Evolutionary conservation across 1,284 basidiomycete species (phyloP).

Genomic region (Ceratobasidium sp.): DNA sequence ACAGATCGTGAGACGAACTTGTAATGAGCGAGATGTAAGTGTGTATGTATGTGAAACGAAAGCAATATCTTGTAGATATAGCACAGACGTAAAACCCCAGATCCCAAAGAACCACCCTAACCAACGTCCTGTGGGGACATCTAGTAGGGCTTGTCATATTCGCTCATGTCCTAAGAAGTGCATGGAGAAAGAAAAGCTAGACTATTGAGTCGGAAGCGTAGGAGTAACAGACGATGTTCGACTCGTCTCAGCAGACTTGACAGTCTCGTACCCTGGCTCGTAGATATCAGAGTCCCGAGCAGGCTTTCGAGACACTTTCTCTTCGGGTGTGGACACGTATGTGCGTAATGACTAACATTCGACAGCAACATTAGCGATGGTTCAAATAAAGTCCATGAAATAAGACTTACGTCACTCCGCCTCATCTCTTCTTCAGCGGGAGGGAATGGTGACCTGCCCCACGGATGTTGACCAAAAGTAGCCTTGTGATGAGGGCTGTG

Average conservation of each 20-base stretch:
- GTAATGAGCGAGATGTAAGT: neutral
- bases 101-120: neutral
- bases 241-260: constrained; percentile 2
- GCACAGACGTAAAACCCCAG: neutral
- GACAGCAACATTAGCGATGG: too few relatives aligned
- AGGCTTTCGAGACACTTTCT: neutral
- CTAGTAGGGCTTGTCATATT: neutral
- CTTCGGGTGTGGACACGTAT: neutral
- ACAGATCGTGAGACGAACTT: neutral
- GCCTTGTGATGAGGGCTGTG: constrained; percentile 9
- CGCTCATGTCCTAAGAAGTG: neutral
- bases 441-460: constrained; percentile 6
- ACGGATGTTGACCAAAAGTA: constrained; percentile 13
- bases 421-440: neutral
- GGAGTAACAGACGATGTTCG: constrained; percentile 21
- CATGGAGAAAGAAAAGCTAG: neutral
- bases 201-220: constrained; percentile 15
- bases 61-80: too few relatives aligned
- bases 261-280: neutral
- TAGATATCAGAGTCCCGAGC: constrained; percentile 12
- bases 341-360: neutral
- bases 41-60: neutral
- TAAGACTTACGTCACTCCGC: constrained; percentile 20
- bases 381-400: neutral
- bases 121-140: constrained; percentile 1